phyloP scores from a whole-genome alignment of 371 early-diverging fungal species.

The Sporodiniella umbellata region DNA sequence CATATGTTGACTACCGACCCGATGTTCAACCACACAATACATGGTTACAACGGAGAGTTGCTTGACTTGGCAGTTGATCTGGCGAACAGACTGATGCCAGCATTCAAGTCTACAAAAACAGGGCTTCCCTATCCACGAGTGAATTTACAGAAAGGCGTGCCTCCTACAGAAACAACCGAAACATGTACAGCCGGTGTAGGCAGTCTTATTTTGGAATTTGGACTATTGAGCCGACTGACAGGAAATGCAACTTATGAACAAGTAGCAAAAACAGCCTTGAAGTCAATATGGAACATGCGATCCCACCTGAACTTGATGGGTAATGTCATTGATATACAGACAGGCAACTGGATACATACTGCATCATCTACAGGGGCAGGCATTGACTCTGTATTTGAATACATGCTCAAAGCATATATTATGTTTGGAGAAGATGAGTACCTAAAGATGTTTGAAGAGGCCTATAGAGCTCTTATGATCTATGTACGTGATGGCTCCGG shows the following conservation, averaged over 20 bases:
- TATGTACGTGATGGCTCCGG: constrained; percentile 70
- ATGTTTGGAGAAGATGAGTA: constrained; percentile 83
- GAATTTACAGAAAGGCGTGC: constrained; percentile 76
- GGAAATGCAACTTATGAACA: constrained; percentile 74
- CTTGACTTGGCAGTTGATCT: constrained; percentile 77
- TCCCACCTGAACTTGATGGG: constrained; percentile 80
- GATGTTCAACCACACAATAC: constrained; percentile 46
- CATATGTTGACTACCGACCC: constrained; percentile 83
- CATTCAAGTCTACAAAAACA: constrained; percentile 80
- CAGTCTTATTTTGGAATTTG: constrained; percentile 94
- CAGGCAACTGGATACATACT: constrained; percentile 69
- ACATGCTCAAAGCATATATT: constrained; percentile 84
- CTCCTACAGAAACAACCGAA: constrained; percentile 63
- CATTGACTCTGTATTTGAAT: constrained; percentile 93
- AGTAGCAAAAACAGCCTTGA: constrained; percentile 70
- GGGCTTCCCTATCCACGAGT: constrained; percentile 88
- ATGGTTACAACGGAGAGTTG: constrained; percentile 74
- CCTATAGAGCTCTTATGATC: constrained; percentile 68
- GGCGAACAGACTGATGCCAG: constrained; percentile 85
- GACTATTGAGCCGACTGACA: constrained; percentile 83
- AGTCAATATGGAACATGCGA: constrained; percentile 74
- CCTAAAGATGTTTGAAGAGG: constrained; percentile 73
- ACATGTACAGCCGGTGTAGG: constrained; percentile 95
- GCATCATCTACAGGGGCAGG: constrained; percentile 88
- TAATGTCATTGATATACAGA: constrained; percentile 74